These are phyloP conservation scores for Posidonia australis DNA, from an alignment of 106 monocot species.

Conservation along the genomic window DNA sequence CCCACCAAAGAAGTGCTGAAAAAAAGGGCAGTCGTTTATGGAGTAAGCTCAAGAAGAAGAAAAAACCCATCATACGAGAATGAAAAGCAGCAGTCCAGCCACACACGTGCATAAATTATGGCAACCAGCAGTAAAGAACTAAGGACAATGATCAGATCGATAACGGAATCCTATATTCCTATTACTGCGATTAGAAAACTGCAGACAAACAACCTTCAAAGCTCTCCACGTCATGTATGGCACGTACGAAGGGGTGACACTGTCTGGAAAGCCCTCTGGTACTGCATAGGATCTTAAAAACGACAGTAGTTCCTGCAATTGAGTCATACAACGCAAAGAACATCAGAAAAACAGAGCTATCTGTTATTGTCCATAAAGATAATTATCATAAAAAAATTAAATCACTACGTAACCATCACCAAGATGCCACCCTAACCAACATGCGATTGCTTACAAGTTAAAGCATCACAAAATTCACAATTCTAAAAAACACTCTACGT, in stretches of 20 bases:
- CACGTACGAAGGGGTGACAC: conserved; percentile 96
- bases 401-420: too few relatives aligned
- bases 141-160: too few relatives aligned
- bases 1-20: conserved; percentile 98
- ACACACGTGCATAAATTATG: too few relatives aligned
- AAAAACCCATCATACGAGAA: neutral
- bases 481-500: too few relatives aligned
- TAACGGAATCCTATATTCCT: too few relatives aligned
- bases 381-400: too few relatives aligned
- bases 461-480: too few relatives aligned
- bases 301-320: conserved; percentile 64
- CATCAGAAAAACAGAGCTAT: neutral
- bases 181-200: neutral
- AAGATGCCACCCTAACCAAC: too few relatives aligned
- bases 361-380: too few relatives aligned
- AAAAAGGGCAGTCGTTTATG: neutral
- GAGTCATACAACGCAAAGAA: neutral
- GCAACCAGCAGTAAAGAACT: too few relatives aligned
- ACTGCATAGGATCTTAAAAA: conserved; percentile 95
- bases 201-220: conserved; percentile 51
- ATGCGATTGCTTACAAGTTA: too few relatives aligned
- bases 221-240: conserved; percentile 99
- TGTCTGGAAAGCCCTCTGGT: conserved; percentile 97
- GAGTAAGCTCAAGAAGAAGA: neutral
- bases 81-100: too few relatives aligned